Percentiles rank a stretch among this genome's conserved stretches.
Evolutionary conservation across 805 yeast species (phyloP).

Genomic region (Candida chauliodis): DNA sequence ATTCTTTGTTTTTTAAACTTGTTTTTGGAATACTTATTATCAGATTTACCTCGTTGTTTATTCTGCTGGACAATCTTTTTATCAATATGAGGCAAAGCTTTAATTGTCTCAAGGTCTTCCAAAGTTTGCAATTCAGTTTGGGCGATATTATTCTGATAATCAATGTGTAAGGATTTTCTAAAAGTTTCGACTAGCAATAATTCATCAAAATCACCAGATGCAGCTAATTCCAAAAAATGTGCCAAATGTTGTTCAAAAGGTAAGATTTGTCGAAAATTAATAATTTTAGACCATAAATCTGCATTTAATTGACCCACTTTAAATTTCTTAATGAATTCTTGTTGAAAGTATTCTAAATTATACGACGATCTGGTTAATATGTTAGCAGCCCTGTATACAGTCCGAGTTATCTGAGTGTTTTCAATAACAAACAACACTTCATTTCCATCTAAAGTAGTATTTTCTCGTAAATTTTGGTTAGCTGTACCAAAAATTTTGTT

Average conservation of each 20-base stretch:
- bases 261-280: not conserved
- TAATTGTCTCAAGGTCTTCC: not conserved
- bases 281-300: not conserved
- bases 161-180: not conserved
- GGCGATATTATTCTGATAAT: not conserved
- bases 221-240: not conserved
- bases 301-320: not conserved
- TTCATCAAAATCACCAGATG: not conserved
- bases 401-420: not conserved
- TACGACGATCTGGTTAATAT: not conserved
- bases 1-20: not conserved
- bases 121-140: not conserved
- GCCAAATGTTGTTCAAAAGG: not conserved
- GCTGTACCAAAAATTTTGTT: too few species aligned
- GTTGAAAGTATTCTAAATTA: not conserved
- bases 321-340: not conserved
- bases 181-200: not conserved
- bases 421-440: not conserved
- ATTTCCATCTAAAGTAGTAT: too few species aligned
- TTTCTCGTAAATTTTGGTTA: too few species aligned
- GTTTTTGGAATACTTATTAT: too few species aligned
- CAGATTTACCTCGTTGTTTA: not conserved
- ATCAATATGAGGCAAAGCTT: not conserved
- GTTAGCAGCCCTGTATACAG: not conserved
- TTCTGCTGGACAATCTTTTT: not conserved